Conservation (phyloP, 805 yeast species). For the Wickerhamomyces bisporus region DNA sequence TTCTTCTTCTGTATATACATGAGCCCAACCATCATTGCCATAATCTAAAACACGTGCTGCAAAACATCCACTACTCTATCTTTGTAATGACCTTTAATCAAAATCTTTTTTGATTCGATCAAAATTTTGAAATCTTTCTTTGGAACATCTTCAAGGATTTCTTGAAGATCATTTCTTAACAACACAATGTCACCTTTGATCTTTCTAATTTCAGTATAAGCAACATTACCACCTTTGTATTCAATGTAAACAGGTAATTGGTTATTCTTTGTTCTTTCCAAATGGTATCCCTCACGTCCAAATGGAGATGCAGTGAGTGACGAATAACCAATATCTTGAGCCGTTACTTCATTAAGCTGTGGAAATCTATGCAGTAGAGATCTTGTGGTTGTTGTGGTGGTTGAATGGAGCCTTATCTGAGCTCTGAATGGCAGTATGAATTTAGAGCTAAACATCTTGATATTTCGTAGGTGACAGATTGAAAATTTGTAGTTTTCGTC, state of each 20-base stretch:
- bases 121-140: conserved; percentile 42
- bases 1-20: conserved; percentile 3
- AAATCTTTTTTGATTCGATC: conserved; percentile 45
- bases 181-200: conserved; percentile 63
- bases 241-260: conserved; percentile 81
- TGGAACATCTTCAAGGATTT: conserved; percentile 41
- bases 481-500: background rate
- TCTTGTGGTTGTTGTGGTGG: conserved; percentile 1
- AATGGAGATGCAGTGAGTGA: conserved; percentile 16
- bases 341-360: conserved; percentile 24
- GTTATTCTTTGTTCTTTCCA: conserved; percentile 51
- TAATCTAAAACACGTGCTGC: conserved; percentile 13
- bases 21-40: background rate
- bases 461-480: background rate
- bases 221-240: conserved; percentile 51
- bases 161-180: conserved; percentile 61
- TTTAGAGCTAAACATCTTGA: background rate
- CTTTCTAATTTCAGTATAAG: conserved; percentile 69
- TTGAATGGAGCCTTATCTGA: conserved; percentile 12
- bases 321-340: conserved; percentile 24
- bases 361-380: conserved; percentile 20
- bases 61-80: conserved; percentile 13
- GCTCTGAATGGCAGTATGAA: background rate
- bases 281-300: conserved; percentile 28
- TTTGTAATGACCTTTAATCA: conserved; percentile 23